Conservation (phyloP, 2,329 filamentous ascomycete genomes). For the Huntiella abstrusa region DNA sequence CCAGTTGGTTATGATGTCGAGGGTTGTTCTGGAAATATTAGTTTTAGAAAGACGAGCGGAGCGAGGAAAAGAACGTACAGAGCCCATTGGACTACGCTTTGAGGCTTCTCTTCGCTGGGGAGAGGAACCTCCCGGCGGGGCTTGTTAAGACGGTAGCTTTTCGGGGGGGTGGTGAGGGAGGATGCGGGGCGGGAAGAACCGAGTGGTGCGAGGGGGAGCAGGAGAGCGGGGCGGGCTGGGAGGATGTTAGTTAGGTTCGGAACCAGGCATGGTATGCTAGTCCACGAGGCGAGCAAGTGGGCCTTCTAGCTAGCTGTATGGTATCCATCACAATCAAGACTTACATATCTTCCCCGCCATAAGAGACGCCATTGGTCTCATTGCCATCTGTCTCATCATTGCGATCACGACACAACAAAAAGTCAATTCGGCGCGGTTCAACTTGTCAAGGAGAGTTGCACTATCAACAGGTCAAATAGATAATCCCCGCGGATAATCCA, state of each 20-base stretch:
- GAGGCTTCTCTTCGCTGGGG: constrained; percentile 59
- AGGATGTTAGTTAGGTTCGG: constrained; percentile 1
- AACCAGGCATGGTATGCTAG: background rate
- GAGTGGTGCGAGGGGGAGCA: constrained; percentile 42
- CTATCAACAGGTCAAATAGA: too few relatives aligned
- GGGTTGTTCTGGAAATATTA: constrained; percentile 39
- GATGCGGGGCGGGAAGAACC: constrained; percentile 40
- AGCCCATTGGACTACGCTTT: constrained; percentile 68
- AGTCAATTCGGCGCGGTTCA: too few relatives aligned
- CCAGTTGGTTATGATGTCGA: constrained; percentile 71
- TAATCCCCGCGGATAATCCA: too few relatives aligned
- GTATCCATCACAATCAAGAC: too few relatives aligned
- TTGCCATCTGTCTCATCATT: too few relatives aligned
- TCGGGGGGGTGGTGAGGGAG: constrained; percentile 32
- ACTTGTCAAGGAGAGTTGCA: too few relatives aligned
- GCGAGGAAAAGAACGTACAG: constrained; percentile 39
- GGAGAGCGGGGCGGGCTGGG: constrained; percentile 45
- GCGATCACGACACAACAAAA: too few relatives aligned
- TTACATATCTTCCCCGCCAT: too few relatives aligned
- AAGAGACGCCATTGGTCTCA: too few relatives aligned
- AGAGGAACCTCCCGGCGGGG: constrained; percentile 52
- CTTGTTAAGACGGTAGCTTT: constrained; percentile 20
- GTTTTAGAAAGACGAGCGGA: background rate
- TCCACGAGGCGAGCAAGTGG: background rate
- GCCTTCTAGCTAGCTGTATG: too few relatives aligned